Evolutionary conservation across 2,329 filamentous ascomycete species (phyloP).

Genomic region (Cytospora leucostoma): DNA sequence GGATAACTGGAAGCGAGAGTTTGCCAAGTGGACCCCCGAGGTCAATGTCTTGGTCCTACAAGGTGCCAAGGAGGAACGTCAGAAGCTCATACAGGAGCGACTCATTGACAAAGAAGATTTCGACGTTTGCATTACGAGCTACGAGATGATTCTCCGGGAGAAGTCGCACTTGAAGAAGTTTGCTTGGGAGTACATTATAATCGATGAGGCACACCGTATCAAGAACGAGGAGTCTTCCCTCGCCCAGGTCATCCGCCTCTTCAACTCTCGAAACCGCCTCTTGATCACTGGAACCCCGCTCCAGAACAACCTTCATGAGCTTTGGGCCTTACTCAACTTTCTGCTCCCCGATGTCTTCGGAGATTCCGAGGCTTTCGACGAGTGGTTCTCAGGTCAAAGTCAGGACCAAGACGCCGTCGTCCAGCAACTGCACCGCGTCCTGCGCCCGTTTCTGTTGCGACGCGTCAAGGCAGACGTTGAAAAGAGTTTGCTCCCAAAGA

Average conservation of each 20-base stretch:
- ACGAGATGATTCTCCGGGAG: slow-evolving; percentile 97
- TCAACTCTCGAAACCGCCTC: slow-evolving; percentile 91
- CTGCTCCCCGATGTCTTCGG: slow-evolving; percentile 97
- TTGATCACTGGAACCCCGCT: slow-evolving; percentile 95
- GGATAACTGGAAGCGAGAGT: slow-evolving; percentile 98
- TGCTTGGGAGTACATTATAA: slow-evolving; percentile 99
- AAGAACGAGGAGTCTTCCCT: slow-evolving; percentile 99
- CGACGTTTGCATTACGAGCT: slow-evolving; percentile 96
- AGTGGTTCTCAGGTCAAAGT: slow-evolving; percentile 93
- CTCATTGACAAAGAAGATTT: slow-evolving; percentile 87
- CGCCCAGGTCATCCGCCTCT: slow-evolving; percentile 92
- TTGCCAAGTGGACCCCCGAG: slow-evolving; percentile 90
- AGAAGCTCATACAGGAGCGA: slow-evolving; percentile 83
- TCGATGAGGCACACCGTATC: slow-evolving; percentile 96
- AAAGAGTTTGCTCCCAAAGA: slow-evolving; percentile 95
- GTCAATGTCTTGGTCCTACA: slow-evolving; percentile 93
- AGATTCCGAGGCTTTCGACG: slow-evolving; percentile 93
- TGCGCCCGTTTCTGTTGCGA: slow-evolving; percentile 90
- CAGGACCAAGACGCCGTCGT: slow-evolving; percentile 94
- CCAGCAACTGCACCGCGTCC: slow-evolving; percentile 88
- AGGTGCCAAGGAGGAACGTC: slow-evolving; percentile 91
- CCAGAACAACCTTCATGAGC: slow-evolving; percentile 96
- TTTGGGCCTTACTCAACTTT: slow-evolving; percentile 98
- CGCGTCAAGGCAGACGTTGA: slow-evolving; percentile 98
- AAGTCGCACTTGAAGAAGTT: slow-evolving; percentile 96